These are phyloP conservation scores for Echinochloa phyllopogon DNA, from an alignment of 176 grass and related monocot genomes.

Conservation along the genomic window DNA sequence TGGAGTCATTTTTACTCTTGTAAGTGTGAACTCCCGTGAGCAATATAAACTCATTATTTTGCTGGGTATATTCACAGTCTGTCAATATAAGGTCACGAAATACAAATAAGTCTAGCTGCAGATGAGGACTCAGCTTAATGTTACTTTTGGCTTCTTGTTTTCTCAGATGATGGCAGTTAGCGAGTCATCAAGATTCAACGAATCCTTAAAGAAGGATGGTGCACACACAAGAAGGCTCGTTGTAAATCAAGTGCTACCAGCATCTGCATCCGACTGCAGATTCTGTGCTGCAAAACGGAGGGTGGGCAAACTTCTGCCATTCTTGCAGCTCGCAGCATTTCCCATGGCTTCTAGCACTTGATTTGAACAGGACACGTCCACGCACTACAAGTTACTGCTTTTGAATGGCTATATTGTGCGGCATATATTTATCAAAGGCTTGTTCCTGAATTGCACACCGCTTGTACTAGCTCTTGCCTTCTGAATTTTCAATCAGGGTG, in stretches of 20 bases:
- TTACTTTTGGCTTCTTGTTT: slow-evolving; percentile 15
- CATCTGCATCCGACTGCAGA: slow-evolving; percentile 56
- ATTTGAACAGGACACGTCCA: not conserved
- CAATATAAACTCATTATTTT: not conserved
- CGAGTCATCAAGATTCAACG: slow-evolving; percentile 58
- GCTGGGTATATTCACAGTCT: not conserved
- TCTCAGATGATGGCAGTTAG: slow-evolving; percentile 54
- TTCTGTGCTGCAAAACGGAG: slow-evolving; percentile 61
- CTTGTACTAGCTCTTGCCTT: not conserved
- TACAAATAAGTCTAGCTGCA: not conserved
- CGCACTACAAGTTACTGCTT: not conserved
- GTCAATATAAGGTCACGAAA: not conserved
- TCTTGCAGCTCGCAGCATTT: not conserved
- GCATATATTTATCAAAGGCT: not conserved
- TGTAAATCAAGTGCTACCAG: slow-evolving; percentile 53
- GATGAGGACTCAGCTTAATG: not conserved
- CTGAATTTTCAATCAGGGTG: not conserved
- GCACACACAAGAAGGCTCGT: slow-evolving; percentile 51
- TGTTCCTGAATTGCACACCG: not conserved
- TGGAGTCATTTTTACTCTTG: not conserved
- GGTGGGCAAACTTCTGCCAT: slow-evolving; percentile 18
- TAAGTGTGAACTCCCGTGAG: not conserved
- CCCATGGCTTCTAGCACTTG: not conserved
- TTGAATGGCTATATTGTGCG: not conserved
- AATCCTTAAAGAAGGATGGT: slow-evolving; percentile 57